Evolutionary conservation across 805 yeast species (phyloP).

Genomic region (Spencermartinsiella europaea): DNA sequence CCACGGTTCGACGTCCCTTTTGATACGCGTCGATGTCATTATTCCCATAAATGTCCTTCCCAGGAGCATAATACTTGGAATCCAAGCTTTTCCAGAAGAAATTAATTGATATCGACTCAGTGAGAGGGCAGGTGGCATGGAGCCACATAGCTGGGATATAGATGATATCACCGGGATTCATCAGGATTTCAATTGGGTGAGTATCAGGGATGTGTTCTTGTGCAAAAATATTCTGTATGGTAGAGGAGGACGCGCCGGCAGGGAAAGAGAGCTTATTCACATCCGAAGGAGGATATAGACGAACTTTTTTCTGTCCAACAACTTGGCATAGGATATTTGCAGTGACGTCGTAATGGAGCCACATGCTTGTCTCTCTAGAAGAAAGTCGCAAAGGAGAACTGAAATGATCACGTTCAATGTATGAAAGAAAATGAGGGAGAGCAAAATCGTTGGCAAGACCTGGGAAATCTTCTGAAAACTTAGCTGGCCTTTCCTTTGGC

Average conservation of each 20-base stretch:
- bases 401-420: conserved; percentile 23
- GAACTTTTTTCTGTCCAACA: conserved; percentile 29
- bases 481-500: conserved; percentile 30
- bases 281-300: conserved; percentile 35
- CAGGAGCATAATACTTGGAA: conserved; percentile 25
- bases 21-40: conserved; percentile 33
- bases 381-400: conserved; percentile 35
- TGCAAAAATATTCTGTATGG: conserved; percentile 30
- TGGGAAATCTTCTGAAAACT: conserved; percentile 30
- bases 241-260: conserved; percentile 32
- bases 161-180: conserved; percentile 36
- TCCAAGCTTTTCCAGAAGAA: conserved; percentile 34
- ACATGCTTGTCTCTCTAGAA: conserved; percentile 31
- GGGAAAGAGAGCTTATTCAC: conserved; percentile 28
- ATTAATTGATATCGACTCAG: conserved; percentile 33
- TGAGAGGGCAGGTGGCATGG: conserved; percentile 33
- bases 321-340: conserved; percentile 35
- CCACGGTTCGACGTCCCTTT: conserved; percentile 27
- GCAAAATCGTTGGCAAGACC: conserved; percentile 28
- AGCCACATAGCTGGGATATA: conserved; percentile 37
- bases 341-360: conserved; percentile 37
- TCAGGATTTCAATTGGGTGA: conserved; percentile 29
- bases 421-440: conserved; percentile 25
- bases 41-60: conserved; percentile 36
- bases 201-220: conserved; percentile 7